Percentiles rank a stretch among this genome's conserved stretches.
These are phyloP conservation scores for Citrullus colocynthis DNA, from an alignment of 306 rosid species.

Conservation along the genomic window DNA sequence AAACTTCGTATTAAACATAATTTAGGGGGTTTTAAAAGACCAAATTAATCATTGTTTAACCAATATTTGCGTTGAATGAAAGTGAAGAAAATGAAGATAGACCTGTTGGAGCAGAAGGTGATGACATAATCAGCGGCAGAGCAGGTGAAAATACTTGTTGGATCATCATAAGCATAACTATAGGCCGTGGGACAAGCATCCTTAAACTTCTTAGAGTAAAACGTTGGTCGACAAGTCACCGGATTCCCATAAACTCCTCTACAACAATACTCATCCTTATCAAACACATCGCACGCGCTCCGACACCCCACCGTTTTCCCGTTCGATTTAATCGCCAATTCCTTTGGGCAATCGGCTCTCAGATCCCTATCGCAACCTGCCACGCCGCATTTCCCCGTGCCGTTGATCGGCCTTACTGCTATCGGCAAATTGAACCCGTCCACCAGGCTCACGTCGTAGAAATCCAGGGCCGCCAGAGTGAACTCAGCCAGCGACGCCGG, in stretches of 20 bases:
- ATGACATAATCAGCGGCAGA: slow-evolving; percentile 51
- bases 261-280: slow-evolving; percentile 81
- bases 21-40: no score
- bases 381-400: slow-evolving; percentile 52
- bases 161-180: slow-evolving; percentile 92
- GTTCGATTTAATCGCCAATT: slow-evolving; percentile 29
- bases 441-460: slow-evolving; percentile 79
- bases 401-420: slow-evolving; percentile 34
- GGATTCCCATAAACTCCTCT: slow-evolving; percentile 63
- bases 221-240: slow-evolving; percentile 46
- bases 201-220: slow-evolving; percentile 72
- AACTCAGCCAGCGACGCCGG: slow-evolving; percentile 84
- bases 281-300: slow-evolving; percentile 80
- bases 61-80: no score
- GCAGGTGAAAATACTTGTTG: slow-evolving; percentile 65
- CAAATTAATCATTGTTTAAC: no score
- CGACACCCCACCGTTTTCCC: slow-evolving; percentile 62
- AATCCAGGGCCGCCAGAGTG: slow-evolving; percentile 45
- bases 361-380: slow-evolving; percentile 69
- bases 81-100: no score
- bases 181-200: slow-evolving; percentile 67
- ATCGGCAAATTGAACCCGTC: slow-evolving; percentile 82
- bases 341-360: slow-evolving; percentile 36
- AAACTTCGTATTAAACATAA: no score
- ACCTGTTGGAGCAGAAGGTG: slow-evolving; percentile 70